Evolutionary conservation across 2,329 filamentous ascomycete genomes (phyloP), one percentile per base, ranked within the genome.

Genomic region (Ramularia collo-cygni): DNA sequence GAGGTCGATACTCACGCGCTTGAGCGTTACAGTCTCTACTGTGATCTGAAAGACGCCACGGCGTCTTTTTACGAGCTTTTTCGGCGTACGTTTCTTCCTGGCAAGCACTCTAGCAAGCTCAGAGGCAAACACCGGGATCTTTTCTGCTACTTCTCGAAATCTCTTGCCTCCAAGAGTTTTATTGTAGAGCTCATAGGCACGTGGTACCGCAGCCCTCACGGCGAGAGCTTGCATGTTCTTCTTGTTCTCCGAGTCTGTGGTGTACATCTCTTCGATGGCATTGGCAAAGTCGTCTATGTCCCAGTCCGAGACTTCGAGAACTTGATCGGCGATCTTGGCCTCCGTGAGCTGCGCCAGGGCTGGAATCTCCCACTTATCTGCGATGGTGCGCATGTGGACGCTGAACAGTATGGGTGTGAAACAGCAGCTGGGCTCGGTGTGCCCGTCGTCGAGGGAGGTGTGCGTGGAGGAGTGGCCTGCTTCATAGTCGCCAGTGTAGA

Each of bases 401-500:
- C 24, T 14, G 32, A 35, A 35, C 4, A 21, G 32, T 17, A 35
- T 35, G 4, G 32, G 32, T 10, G 21, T 24, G 21, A 24, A 24
- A 10, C 21, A 24, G 21, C 21, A 24, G 21, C 6, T 24, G 10
- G 6, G 21, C 10, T 24, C 21, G 21, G 6, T 6, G 21, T 24
- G 10, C 6, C 10, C 21, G 10, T 24, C 21, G 10, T 10, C 21
- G 6, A 10, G 6, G 21, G 21, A 10, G 10, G 21, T 24, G 6
- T 24, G 6, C 6, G 10, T 6, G 21, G 6, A 24, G 21, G 6
- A 10, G 10, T 6, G 21, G 6, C 21, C 21, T 24, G 6, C 42
- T 4, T 36, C 26, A 21, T 40, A 40, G 18, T 37, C 29, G 12
- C 13, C 33, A 28, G 37, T 37, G 29, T 44, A 44, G 17, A 44